A percentile compares a stretch with the other conserved stretches of the same genome.
These are phyloP conservation scores for Parachaetomium inaequale DNA, from an alignment of 495 filamentous ascomycete genomes.

Conservation along the genomic window DNA sequence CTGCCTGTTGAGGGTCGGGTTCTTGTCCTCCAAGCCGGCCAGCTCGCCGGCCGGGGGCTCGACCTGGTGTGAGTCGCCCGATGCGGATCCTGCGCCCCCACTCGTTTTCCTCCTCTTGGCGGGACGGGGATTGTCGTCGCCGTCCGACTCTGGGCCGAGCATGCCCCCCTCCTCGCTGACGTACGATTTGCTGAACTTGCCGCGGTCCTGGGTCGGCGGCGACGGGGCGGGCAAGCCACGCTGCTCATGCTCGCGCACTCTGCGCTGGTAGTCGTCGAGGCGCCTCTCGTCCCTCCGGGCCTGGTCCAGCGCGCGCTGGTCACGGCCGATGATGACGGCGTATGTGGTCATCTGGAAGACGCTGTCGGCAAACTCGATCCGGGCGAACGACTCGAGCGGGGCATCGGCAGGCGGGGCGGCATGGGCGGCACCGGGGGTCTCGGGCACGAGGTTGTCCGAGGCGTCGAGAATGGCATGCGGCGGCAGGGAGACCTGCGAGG, in stretches of 20 bases:
- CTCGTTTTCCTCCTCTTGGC: slow-evolving; percentile 39
- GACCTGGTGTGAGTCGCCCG: slow-evolving; percentile 20
- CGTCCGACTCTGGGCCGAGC: slow-evolving; percentile 49
- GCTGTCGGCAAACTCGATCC: slow-evolving; percentile 51
- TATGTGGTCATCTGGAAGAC: slow-evolving; percentile 53
- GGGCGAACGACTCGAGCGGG: slow-evolving; percentile 48
- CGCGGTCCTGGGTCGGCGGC: slow-evolving; percentile 36
- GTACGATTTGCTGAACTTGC: slow-evolving; percentile 51
- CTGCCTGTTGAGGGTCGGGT: slow-evolving; percentile 42
- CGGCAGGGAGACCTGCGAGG: slow-evolving; percentile 30
- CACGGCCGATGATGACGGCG: slow-evolving; percentile 49
- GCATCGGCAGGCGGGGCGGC: slow-evolving; percentile 27
- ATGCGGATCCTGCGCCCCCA: slow-evolving; percentile 22
- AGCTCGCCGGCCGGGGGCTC: slow-evolving; percentile 15
- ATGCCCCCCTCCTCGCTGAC: slow-evolving; percentile 53
- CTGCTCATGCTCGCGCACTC: slow-evolving; percentile 36
- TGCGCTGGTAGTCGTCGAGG: slow-evolving; percentile 36
- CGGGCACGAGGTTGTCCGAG: slow-evolving; percentile 12
- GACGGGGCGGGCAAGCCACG: slow-evolving; percentile 41
- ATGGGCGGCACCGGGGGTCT: slow-evolving; percentile 10
- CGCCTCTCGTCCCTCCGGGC: slow-evolving; percentile 43
- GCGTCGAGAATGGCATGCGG: slow-evolving; percentile 19
- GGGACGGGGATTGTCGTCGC: slow-evolving; percentile 39
- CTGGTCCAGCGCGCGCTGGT: slow-evolving; percentile 44
- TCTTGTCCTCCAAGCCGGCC: slow-evolving; percentile 23